These are phyloP conservation scores for Hamigera avellanea DNA, from an alignment of 495 filamentous ascomycete genomes.

Conservation along the genomic window DNA sequence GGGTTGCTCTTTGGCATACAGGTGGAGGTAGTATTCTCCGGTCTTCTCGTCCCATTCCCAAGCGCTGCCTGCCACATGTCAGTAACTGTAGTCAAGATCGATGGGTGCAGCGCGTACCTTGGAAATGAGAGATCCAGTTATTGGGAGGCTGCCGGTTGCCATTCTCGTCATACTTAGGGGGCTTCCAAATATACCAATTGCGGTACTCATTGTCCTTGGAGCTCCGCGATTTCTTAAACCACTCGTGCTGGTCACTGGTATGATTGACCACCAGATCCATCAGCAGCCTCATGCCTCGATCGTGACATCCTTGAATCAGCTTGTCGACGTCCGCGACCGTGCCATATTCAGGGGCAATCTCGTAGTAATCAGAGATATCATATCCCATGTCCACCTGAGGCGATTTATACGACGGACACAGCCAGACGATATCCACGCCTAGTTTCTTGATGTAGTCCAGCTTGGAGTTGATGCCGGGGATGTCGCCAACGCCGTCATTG, in stretches of 20 bases:
- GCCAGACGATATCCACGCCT: conserved; percentile 56
- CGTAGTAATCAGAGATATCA: conserved; percentile 58
- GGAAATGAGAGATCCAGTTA: conserved; percentile 55
- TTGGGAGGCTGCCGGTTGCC: conserved; percentile 56
- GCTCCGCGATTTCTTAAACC: conserved; percentile 59
- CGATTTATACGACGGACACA: conserved; percentile 56
- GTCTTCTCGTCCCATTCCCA: conserved; percentile 58
- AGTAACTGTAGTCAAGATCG: background rate
- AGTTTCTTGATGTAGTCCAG: conserved; percentile 53
- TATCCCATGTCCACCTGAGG: conserved; percentile 54
- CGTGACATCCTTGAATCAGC: conserved; percentile 42
- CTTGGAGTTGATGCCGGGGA: conserved; percentile 53
- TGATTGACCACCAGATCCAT: conserved; percentile 72
- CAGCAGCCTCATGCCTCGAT: conserved; percentile 55
- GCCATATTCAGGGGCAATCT: conserved; percentile 48
- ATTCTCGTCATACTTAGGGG: conserved; percentile 41
- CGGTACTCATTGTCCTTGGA: conserved; percentile 48
- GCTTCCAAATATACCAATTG: conserved; percentile 68
- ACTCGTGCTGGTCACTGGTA: conserved; percentile 64
- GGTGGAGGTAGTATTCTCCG: conserved; percentile 58
- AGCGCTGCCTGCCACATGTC: conserved; percentile 29
- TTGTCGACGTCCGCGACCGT: conserved; percentile 55
- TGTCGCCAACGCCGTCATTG: conserved; percentile 55
- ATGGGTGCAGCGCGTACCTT: conserved; percentile 19
- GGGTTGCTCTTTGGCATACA: conserved; percentile 54